These are phyloP conservation scores for Mycena alexandri DNA, from an alignment of 768 basidiomycete genomes.

Conservation along the genomic window DNA sequence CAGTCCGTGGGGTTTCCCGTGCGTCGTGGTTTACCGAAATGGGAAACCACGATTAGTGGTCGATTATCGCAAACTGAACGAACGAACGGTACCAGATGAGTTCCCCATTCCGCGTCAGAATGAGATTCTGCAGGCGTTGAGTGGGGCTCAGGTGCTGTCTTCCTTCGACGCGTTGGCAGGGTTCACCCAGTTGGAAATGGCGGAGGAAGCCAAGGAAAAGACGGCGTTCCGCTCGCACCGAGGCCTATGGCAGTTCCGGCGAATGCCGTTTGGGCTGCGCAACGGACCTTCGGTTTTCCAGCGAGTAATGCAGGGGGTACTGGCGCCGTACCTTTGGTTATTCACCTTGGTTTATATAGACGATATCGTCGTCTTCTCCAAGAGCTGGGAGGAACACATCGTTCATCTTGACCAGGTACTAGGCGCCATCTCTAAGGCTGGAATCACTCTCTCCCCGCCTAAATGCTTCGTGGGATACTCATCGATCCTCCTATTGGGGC, in stretches of 20 bases:
- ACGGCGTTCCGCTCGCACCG: conserved; percentile 48
- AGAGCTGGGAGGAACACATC: conserved; percentile 38
- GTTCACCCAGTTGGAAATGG: conserved; percentile 48
- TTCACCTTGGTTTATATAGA: conserved; percentile 42
- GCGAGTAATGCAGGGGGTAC: conserved; percentile 3
- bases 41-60: not conserved
- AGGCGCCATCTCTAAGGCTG: conserved; percentile 31
- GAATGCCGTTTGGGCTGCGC: conserved; percentile 16
- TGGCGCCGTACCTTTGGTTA: not conserved
- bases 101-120: conserved; percentile 44
- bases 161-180: conserved; percentile 33
- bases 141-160: conserved; percentile 41
- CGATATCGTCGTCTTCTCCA: conserved; percentile 39
- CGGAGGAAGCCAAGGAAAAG: conserved; percentile 38
- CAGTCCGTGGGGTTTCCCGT: not conserved
- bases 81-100: conserved; percentile 38
- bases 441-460: conserved; percentile 40
- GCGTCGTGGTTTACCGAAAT: not conserved
- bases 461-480: too few relatives aligned
- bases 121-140: conserved; percentile 42
- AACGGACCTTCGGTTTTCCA: conserved; percentile 17
- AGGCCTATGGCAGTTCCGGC: conserved; percentile 47
- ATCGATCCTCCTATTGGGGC: too few relatives aligned
- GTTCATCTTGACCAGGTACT: conserved; percentile 37
- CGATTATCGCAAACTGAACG: not conserved